Percentiles rank a stretch among this genome's conserved stretches.
phyloP scores from a whole-genome alignment of 371 early-diverging fungal genomes.

The Nematocida sp. region DNA sequence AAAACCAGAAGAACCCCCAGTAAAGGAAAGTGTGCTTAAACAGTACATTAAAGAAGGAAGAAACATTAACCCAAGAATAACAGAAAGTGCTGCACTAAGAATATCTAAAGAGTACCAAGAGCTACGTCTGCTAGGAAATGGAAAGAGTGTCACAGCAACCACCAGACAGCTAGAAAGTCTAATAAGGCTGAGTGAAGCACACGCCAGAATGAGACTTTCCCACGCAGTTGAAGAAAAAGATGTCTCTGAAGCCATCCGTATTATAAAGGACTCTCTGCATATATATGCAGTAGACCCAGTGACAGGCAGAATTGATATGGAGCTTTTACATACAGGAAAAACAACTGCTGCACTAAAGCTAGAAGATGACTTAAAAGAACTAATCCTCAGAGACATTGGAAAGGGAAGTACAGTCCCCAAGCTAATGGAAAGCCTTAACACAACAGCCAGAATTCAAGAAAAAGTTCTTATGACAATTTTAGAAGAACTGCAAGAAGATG shows the following conservation, averaged over 20 bases:
- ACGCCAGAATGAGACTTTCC: conserved; percentile 85
- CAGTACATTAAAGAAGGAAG: conserved; percentile 74
- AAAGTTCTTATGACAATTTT: conserved; percentile 14
- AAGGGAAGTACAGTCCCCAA: conserved; percentile 49
- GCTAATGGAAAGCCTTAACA: conserved; percentile 29
- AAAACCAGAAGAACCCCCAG: conserved; percentile 11
- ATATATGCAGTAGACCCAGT: conserved; percentile 91
- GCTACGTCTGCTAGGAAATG: conserved; percentile 77
- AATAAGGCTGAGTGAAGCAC: conserved; percentile 95
- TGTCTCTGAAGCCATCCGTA: conserved; percentile 77
- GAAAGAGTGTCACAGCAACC: conserved; percentile 85
- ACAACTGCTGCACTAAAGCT: conserved; percentile 62
- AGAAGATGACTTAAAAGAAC: conserved; percentile 64
- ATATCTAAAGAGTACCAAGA: conserved; percentile 81
- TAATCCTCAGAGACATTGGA: conserved; percentile 58
- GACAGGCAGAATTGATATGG: conserved; percentile 93
- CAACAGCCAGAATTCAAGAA: conserved; percentile 22
- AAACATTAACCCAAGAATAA: conserved; percentile 77
- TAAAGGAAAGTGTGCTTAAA: conserved; percentile 63
- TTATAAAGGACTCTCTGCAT: conserved; percentile 86
- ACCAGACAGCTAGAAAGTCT: conserved; percentile 96
- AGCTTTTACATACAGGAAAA: conserved; percentile 84
- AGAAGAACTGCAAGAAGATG: conserved; percentile 52
- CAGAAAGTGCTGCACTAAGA: conserved; percentile 72
- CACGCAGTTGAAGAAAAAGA: conserved; percentile 75